phyloP scores from a whole-genome alignment of 768 basidiomycete species.

The Rhizopogon sp. region DNA sequence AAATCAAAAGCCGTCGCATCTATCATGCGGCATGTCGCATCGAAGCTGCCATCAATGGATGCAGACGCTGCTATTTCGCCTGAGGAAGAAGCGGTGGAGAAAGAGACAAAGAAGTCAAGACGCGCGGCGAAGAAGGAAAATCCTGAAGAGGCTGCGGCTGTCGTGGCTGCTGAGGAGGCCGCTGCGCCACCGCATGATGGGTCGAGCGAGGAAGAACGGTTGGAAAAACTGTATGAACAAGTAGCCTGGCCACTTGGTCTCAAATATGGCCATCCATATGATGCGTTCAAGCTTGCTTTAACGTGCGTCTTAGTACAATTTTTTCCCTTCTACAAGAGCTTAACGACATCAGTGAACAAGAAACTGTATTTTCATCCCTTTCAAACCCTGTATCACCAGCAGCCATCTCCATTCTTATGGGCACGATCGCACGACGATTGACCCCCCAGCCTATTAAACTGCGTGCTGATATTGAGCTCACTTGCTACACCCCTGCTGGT shows the following conservation, averaged over 20 bases:
- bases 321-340: not conserved
- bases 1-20: conserved; percentile 96
- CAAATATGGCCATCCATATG: conserved; percentile 93
- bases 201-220: conserved; percentile 67
- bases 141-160: conserved; percentile 40
- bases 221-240: conserved; percentile 85
- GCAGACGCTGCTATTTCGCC: conserved; percentile 11
- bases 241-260: conserved; percentile 91
- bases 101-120: conserved; percentile 44
- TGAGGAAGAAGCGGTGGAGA: conserved; percentile 35
- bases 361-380: conserved; percentile 77
- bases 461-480: conserved; percentile 95
- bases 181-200: conserved; percentile 13
- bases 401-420: conserved; percentile 58
- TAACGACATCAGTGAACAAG: conserved; percentile 48
- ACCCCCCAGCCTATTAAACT: conserved; percentile 99
- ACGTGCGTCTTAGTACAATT: conserved; percentile 50
- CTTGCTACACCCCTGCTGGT: conserved; percentile 92
- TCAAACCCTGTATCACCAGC: conserved; percentile 49
- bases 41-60: conserved; percentile 56
- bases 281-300: conserved; percentile 95
- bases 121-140: conserved; percentile 40
- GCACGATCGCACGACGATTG: conserved; percentile 88
- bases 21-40: conserved; percentile 87
- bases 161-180: conserved; percentile 37